phyloP scores from a whole-genome alignment of 306 rosid species.

The Castanospermum australe region DNA sequence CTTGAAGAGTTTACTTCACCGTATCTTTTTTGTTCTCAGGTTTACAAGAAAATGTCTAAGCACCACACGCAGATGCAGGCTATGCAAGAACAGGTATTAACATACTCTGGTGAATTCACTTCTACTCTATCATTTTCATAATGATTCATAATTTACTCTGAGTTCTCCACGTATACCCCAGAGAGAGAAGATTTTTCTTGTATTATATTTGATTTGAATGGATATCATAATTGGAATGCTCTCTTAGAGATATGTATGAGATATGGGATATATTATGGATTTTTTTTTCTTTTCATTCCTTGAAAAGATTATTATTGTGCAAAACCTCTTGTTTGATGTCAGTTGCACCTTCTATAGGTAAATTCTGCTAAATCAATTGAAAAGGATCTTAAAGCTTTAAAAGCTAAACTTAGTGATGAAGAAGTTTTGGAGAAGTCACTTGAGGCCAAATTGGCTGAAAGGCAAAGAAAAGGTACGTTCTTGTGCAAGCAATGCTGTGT shows the following conservation, averaged over 20 bases:
- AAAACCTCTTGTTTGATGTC: slow-evolving; percentile 21
- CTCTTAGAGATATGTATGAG: slow-evolving; percentile 14
- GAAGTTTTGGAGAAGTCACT: slow-evolving; percentile 74
- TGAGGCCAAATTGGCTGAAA: slow-evolving; percentile 68
- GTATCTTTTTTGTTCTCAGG: slow-evolving; percentile 47
- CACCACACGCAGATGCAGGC: slow-evolving; percentile 67
- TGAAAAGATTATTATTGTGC: slow-evolving; percentile 9
- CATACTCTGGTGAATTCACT: background rate
- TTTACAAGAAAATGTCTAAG: slow-evolving; percentile 68
- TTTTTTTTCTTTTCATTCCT: background rate
- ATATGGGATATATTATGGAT: slow-evolving; percentile 16
- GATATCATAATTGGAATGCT: background rate
- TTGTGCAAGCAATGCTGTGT: slow-evolving; percentile 21
- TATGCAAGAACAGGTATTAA: slow-evolving; percentile 78
- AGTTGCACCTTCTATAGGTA: slow-evolving; percentile 47
- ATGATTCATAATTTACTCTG: background rate
- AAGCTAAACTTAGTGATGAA: slow-evolving; percentile 69
- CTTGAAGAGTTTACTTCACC: background rate
- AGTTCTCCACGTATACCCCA: background rate
- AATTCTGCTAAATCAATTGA: slow-evolving; percentile 73
- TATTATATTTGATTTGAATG: background rate
- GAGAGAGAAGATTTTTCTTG: background rate
- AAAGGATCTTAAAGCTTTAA: slow-evolving; percentile 68
- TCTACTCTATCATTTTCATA: slow-evolving; percentile 5
- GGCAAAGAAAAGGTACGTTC: slow-evolving; percentile 62